phyloP scores from a whole-genome alignment of 495 filamentous ascomycete species.

The Aspergillus nidulans region DNA sequence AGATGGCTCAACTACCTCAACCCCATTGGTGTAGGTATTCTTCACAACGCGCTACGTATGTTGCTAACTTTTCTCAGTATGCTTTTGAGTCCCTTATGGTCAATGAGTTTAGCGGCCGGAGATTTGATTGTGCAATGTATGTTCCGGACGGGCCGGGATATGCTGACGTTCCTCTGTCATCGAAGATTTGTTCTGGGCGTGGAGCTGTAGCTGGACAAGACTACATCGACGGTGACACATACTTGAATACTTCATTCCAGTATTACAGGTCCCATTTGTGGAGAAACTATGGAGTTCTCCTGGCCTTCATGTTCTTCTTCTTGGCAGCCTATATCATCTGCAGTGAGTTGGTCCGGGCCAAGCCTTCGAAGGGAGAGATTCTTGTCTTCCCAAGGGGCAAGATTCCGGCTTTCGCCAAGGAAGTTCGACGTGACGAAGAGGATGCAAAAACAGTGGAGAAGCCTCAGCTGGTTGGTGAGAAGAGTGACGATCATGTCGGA shows the following conservation, averaged over 20 bases:
- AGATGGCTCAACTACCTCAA: slow-evolving; percentile 86
- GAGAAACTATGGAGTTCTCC: slow-evolving; percentile 79
- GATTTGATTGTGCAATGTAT: slow-evolving; percentile 58
- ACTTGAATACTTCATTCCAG: slow-evolving; percentile 54
- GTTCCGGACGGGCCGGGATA: slow-evolving; percentile 57
- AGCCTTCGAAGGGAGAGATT: slow-evolving; percentile 84
- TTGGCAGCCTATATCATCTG: slow-evolving; percentile 60
- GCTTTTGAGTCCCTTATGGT: slow-evolving; percentile 86
- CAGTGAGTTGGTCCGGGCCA: slow-evolving; percentile 70
- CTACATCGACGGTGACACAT: slow-evolving; percentile 64
- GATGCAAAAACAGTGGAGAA: slow-evolving; percentile 37
- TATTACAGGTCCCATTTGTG: slow-evolving; percentile 63
- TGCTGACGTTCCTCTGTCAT: slow-evolving; percentile 33
- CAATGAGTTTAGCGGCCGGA: slow-evolving; percentile 73
- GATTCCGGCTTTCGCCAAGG: slow-evolving; percentile 56
- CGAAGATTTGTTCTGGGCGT: slow-evolving; percentile 54
- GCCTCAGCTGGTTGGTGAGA: background rate
- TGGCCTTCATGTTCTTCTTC: slow-evolving; percentile 69
- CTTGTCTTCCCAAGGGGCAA: slow-evolving; percentile 78
- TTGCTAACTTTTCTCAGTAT: slow-evolving; percentile 43
- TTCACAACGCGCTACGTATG: background rate
- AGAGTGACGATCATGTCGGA: slow-evolving; percentile 16
- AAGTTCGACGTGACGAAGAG: slow-evolving; percentile 37
- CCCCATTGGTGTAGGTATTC: slow-evolving; percentile 54
- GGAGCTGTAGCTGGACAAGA: slow-evolving; percentile 56